These are phyloP conservation scores for Mycena alexandri DNA, from an alignment of 768 basidiomycete species.

Conservation along the genomic window DNA sequence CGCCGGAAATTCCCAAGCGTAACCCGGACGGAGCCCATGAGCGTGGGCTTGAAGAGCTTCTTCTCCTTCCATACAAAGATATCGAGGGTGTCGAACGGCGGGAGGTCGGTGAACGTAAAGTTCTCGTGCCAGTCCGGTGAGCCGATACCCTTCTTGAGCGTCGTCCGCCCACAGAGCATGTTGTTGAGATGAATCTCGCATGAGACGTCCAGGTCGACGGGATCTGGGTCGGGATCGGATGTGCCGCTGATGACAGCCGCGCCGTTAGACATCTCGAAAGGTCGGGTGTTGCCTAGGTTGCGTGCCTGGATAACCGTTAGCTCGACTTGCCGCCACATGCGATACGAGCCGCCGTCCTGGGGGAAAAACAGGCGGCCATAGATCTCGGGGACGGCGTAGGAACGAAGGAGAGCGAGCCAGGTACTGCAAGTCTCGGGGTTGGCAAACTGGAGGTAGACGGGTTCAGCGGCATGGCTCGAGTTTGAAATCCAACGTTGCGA, in stretches of 20 bases:
- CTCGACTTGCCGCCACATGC: conserved; percentile 89
- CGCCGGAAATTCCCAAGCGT: conserved; percentile 79
- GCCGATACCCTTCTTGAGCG: conserved; percentile 74
- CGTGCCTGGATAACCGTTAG: conserved; percentile 81
- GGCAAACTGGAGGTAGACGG: conserved; percentile 80
- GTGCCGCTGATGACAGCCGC: conserved; percentile 47
- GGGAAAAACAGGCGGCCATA: conserved; percentile 72
- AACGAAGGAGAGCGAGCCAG: conserved; percentile 85
- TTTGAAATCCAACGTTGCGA: conserved; percentile 71
- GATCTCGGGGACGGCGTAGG: conserved; percentile 85
- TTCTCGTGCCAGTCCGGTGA: conserved; percentile 87
- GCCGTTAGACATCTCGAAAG: conserved; percentile 43
- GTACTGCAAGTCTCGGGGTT: conserved; percentile 73
- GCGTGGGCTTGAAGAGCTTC: conserved; percentile 65
- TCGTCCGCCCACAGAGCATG: conserved; percentile 78
- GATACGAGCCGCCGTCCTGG: conserved; percentile 79
- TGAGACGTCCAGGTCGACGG: conserved; percentile 75
- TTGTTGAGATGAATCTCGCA: conserved; percentile 85
- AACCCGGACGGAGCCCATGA: conserved; percentile 74
- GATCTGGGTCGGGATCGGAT: conserved; percentile 52
- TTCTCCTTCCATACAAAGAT: conserved; percentile 80
- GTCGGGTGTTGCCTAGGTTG: conserved; percentile 70
- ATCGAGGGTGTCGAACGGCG: conserved; percentile 80
- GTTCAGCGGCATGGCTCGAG: conserved; percentile 62
- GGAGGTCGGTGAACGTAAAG: conserved; percentile 81